Percentiles rank a stretch among this genome's conserved stretches.
These are phyloP conservation scores for Tetracentron sinense DNA, from an alignment of 164 flowering plant genomes.

Conservation along the genomic window DNA sequence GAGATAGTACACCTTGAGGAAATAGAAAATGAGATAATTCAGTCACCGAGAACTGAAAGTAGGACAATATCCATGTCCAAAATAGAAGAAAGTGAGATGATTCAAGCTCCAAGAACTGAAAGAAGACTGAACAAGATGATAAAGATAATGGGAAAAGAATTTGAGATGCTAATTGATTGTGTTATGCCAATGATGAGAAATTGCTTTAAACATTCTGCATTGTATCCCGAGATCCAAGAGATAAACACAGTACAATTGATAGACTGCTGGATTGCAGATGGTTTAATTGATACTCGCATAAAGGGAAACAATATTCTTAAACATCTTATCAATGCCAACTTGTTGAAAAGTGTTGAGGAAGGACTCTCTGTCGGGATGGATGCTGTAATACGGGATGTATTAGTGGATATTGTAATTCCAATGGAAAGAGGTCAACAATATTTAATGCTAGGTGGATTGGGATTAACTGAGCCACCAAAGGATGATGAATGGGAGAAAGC, in stretches of 20 bases:
- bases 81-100: too few relatives aligned
- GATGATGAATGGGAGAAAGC: slow-evolving; percentile 8
- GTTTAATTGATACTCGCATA: neutral
- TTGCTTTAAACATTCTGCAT: slow-evolving; percentile 1
- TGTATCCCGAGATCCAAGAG: neutral
- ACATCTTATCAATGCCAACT: neutral
- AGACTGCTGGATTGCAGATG: neutral
- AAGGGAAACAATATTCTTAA: neutral
- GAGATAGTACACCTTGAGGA: too few relatives aligned
- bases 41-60: too few relatives aligned
- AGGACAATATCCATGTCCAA: too few relatives aligned
- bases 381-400: neutral
- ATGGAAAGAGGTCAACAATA: neutral
- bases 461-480: neutral
- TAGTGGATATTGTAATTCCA: neutral
- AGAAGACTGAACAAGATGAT: too few relatives aligned
- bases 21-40: too few relatives aligned
- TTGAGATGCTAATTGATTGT: too few relatives aligned
- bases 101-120: too few relatives aligned
- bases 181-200: neutral
- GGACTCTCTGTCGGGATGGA: neutral
- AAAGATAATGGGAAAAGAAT: too few relatives aligned
- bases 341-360: neutral
- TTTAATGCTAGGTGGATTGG: neutral
- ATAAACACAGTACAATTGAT: neutral